Percentiles rank a stretch among this genome's conserved stretches.
Conservation (phyloP, 2,329 filamentous ascomycete genomes). For the Fusarium hostae region DNA sequence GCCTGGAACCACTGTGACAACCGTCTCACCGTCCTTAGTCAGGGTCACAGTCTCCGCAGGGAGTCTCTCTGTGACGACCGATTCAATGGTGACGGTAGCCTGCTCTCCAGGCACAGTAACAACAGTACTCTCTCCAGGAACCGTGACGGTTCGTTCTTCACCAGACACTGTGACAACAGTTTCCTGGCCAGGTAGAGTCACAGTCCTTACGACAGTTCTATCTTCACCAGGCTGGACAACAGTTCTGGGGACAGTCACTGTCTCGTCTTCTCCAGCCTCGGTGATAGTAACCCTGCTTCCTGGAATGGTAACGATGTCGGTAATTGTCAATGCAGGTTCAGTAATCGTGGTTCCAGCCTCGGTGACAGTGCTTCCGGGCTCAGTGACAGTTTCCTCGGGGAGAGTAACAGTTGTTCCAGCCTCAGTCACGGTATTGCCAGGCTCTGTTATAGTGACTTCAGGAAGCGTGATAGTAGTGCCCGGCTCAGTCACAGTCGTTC, state of each 20-base stretch:
- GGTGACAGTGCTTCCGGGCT: constrained; percentile 13
- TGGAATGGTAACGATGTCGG: constrained; percentile 24
- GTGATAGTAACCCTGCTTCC: constrained; percentile 28
- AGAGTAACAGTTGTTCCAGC: constrained; percentile 13
- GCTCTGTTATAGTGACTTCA: neutral
- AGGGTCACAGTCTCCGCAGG: constrained; percentile 48
- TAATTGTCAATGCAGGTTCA: constrained; percentile 19
- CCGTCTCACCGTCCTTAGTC: constrained; percentile 45
- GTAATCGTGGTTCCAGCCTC: constrained; percentile 18
- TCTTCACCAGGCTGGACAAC: constrained; percentile 26
- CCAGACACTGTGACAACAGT: constrained; percentile 39
- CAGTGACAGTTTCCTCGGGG: constrained; percentile 9
- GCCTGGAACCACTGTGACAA: constrained; percentile 45
- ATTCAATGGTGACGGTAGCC: constrained; percentile 46
- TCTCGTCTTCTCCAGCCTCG: constrained; percentile 15
- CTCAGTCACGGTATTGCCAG: constrained; percentile 13
- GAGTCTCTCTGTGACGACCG: constrained; percentile 47
- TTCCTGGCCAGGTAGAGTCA: constrained; percentile 40
- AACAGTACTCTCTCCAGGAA: constrained; percentile 40
- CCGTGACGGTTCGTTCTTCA: constrained; percentile 39
- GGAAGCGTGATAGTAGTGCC: constrained; percentile 13
- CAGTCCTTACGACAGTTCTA: constrained; percentile 32
- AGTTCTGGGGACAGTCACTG: constrained; percentile 31
- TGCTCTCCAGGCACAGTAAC: constrained; percentile 34
- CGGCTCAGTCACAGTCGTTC: constrained; percentile 15